A percentile compares a stretch with the other conserved stretches of the same genome.
Evolutionary conservation across 2,329 filamentous ascomycete genomes (phyloP).

Genomic region (Arthrobotrys iridis): DNA sequence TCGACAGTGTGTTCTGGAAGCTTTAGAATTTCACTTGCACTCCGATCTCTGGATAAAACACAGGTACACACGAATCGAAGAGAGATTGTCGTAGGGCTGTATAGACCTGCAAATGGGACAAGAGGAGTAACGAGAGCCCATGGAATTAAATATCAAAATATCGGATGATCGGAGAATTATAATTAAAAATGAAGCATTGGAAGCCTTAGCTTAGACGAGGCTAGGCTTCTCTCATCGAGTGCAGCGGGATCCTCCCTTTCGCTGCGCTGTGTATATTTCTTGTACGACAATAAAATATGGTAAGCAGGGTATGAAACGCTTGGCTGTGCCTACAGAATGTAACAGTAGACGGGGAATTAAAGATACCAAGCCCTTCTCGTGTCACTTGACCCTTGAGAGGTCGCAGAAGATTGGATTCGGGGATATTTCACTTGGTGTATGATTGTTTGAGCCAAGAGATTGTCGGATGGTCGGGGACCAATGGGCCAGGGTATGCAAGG

Average conservation of each 20-base stretch:
- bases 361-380: conserved; percentile 23
- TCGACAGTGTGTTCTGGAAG: background rate
- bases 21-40: background rate
- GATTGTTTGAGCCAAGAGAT: background rate
- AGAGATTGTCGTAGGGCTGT: background rate
- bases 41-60: background rate
- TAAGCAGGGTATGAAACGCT: conserved; percentile 5
- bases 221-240: background rate
- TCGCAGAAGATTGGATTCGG: background rate
- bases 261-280: conserved; percentile 20
- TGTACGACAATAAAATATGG: conserved; percentile 2
- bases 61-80: background rate
- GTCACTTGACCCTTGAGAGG: background rate
- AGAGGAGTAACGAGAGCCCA: background rate
- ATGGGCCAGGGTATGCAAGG: conserved; percentile 47
- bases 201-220: background rate
- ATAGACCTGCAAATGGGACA: background rate
- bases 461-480: background rate
- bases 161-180: background rate
- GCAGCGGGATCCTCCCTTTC: background rate
- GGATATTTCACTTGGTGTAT: conserved; percentile 42
- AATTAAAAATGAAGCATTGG: conserved; percentile 7
- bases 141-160: conserved; percentile 29
- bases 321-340: background rate
- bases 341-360: background rate